phyloP scores from a whole-genome alignment of 2,329 filamentous ascomycete genomes.

The Penicillium hesseltinei region DNA sequence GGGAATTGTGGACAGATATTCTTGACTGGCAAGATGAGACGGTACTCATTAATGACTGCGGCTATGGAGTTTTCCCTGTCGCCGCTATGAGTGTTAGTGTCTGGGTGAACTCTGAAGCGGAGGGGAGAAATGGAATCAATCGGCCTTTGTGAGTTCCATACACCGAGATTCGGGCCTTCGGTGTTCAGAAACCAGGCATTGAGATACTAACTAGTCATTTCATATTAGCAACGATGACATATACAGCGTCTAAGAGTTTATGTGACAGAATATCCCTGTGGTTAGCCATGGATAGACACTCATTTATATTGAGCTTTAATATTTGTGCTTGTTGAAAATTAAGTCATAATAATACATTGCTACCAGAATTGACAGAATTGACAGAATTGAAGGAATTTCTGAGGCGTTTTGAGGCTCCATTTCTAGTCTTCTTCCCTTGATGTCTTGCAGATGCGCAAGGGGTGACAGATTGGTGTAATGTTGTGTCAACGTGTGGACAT shows the following conservation, averaged over 20 bases:
- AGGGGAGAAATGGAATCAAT: conserved; percentile 49
- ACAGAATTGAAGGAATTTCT: background rate
- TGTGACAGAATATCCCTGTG: background rate
- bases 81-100: conserved; percentile 57
- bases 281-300: background rate
- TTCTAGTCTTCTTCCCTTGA: background rate
- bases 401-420: background rate
- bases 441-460: background rate
- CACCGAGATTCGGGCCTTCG: too few relatives aligned
- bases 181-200: background rate
- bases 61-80: conserved; percentile 59
- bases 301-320: background rate
- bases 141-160: conserved; percentile 42
- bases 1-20: conserved; percentile 64
- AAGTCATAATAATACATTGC: background rate
- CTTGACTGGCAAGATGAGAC: conserved; percentile 54
- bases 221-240: background rate
- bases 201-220: background rate
- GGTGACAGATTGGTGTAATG: too few relatives aligned
- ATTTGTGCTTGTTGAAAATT: background rate
- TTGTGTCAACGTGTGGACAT: too few relatives aligned
- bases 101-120: conserved; percentile 59
- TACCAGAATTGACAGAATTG: background rate
- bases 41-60: conserved; percentile 58
- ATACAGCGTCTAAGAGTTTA: background rate